These are phyloP conservation scores for Penicillium occitanis DNA, from an alignment of 2,329 filamentous ascomycete species.

Conservation along the genomic window DNA sequence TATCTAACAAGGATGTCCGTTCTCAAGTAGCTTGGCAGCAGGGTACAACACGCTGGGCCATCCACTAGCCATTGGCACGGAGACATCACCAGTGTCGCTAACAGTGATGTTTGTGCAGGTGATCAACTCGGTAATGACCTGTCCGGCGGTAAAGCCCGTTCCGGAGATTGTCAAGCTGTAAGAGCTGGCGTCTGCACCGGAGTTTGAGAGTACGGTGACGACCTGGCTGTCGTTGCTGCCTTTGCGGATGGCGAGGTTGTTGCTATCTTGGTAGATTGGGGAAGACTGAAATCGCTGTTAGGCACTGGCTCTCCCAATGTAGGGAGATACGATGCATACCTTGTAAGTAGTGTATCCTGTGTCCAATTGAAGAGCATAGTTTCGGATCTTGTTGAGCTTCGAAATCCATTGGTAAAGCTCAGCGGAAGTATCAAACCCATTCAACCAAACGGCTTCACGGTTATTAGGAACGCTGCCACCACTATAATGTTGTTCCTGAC, in stretches of 20 bases:
- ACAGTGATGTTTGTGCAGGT: conserved; percentile 47
- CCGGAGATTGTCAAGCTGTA: conserved; percentile 30
- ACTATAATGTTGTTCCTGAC: conserved; percentile 64
- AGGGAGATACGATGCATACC: conserved; percentile 22
- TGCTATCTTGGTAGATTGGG: conserved; percentile 46
- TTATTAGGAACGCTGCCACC: conserved; percentile 53
- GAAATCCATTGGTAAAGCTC: conserved; percentile 54
- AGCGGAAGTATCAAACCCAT: conserved; percentile 48
- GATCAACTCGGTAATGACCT: conserved; percentile 30
- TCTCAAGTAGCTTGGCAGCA: neutral
- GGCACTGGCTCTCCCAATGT: neutral
- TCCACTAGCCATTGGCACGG: conserved; percentile 46
- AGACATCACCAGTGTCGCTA: conserved; percentile 46
- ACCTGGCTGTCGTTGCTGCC: conserved; percentile 42
- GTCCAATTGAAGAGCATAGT: conserved; percentile 41
- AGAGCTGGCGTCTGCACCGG: conserved; percentile 33
- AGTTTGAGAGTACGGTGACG: conserved; percentile 45
- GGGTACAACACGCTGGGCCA: conserved; percentile 42
- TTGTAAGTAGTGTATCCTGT: conserved; percentile 43
- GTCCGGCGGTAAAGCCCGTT: conserved; percentile 30
- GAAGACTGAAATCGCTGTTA: conserved; percentile 30
- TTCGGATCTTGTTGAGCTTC: conserved; percentile 53
- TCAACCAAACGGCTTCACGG: conserved; percentile 61
- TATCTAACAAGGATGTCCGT: conserved; percentile 14
- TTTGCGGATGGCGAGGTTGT: conserved; percentile 47